Evolutionary conservation across 106 monocot genomes (phyloP).

Genomic region (Xerophyta viscosa): DNA sequence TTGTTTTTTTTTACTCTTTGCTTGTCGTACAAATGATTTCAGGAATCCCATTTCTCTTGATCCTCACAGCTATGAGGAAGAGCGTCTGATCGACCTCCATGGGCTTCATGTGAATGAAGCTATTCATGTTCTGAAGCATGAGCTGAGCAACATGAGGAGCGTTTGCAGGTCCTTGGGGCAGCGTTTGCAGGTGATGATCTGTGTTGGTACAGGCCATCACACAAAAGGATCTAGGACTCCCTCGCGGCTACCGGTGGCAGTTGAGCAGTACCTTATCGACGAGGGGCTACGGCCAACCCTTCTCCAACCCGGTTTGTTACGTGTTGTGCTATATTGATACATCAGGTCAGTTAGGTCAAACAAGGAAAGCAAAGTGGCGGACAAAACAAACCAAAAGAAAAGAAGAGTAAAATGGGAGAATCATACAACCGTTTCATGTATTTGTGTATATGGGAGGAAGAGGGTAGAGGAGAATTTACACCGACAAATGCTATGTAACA

Average conservation of each 20-base stretch:
- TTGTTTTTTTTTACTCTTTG: not conserved
- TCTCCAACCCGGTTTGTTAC: constrained; percentile 72
- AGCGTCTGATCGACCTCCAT: constrained; percentile 74
- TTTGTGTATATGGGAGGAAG: constrained; percentile 13
- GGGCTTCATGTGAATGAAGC: constrained; percentile 88
- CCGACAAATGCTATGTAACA: constrained; percentile 8
- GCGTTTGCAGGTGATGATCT: constrained; percentile 62
- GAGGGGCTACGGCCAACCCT: constrained; percentile 62
- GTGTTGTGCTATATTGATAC: constrained; percentile 63
- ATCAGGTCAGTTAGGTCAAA: constrained; percentile 5
- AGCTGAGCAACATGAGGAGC: constrained; percentile 49
- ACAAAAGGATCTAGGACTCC: constrained; percentile 70
- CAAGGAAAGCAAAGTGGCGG: too few relatives aligned
- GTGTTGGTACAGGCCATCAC: constrained; percentile 82
- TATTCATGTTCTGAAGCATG: constrained; percentile 75
- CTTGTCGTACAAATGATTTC: too few relatives aligned
- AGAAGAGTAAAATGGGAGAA: constrained; percentile 11
- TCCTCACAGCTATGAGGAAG: constrained; percentile 36
- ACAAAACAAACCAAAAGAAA: not conserved
- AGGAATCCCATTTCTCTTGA: constrained; percentile 47
- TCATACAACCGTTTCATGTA: constrained; percentile 12
- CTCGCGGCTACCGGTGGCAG: constrained; percentile 56
- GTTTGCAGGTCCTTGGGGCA: constrained; percentile 49
- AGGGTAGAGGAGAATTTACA: not conserved
- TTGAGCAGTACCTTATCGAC: constrained; percentile 70